A percentile compares a stretch with the other conserved stretches of the same genome.
Conservation (phyloP, 23 red algal genomes). For the Agarophyton chilense region DNA sequence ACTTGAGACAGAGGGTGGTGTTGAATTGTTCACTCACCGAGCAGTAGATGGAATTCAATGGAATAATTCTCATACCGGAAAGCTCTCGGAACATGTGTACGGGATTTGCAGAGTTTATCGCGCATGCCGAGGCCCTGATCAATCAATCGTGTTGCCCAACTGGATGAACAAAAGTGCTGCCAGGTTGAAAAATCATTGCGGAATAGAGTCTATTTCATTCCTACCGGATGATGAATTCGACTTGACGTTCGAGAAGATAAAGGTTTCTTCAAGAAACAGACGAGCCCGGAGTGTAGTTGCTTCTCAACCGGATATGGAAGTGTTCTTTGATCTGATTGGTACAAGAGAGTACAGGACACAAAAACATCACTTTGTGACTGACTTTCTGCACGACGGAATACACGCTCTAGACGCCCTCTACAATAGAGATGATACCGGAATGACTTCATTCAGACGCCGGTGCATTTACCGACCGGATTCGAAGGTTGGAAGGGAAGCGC, state of each 20-base stretch:
- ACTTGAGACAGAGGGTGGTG: constrained; percentile 35
- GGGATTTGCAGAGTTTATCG: constrained; percentile 52
- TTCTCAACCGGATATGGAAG: constrained; percentile 22
- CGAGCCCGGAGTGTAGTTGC: background rate
- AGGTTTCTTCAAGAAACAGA: background rate
- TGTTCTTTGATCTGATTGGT: constrained; percentile 46
- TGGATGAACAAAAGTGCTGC: constrained; percentile 45
- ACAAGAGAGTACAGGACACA: constrained; percentile 49
- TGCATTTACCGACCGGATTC: constrained; percentile 50
- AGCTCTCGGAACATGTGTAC: constrained; percentile 26
- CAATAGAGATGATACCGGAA: constrained; percentile 25
- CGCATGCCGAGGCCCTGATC: constrained; percentile 16
- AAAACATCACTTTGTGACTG: constrained; percentile 57
- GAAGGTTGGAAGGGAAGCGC: constrained; percentile 22
- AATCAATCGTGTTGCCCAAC: constrained; percentile 33
- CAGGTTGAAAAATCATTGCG: constrained; percentile 29
- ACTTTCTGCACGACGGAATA: constrained; percentile 53
- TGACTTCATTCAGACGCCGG: constrained; percentile 26
- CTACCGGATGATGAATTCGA: constrained; percentile 48
- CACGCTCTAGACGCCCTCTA: constrained; percentile 48
- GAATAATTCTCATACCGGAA: constrained; percentile 11
- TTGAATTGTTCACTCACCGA: constrained; percentile 63
- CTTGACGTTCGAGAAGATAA: constrained; percentile 37
- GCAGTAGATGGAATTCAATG: constrained; percentile 42
- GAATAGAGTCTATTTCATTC: constrained; percentile 13